Evolutionary conservation across 345 rosid species (phyloP).

Genomic region (Euphorbia pulcherrima): DNA sequence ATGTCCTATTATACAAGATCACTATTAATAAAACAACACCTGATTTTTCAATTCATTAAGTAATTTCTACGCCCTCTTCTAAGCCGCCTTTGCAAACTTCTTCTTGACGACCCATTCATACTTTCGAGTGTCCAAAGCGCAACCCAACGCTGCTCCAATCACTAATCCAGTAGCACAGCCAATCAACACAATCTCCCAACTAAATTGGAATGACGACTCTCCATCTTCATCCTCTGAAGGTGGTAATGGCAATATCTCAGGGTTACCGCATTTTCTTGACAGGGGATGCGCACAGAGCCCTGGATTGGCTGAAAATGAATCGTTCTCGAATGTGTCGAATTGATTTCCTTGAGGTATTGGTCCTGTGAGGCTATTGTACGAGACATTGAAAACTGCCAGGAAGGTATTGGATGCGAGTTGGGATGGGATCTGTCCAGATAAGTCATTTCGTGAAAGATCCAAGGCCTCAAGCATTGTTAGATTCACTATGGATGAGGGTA

Average conservation of each 20-base stretch:
- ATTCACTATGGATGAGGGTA: not conserved
- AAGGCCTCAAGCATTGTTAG: slow-evolving; percentile 9
- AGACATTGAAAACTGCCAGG: no score
- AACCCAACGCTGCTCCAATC: no score
- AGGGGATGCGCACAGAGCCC: not conserved
- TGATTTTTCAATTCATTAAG: no score
- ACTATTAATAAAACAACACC: no score
- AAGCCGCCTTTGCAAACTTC: no score
- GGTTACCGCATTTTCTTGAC: not conserved
- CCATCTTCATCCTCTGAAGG: not conserved
- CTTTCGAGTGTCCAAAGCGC: no score
- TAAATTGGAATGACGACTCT: not conserved
- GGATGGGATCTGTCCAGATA: slow-evolving; percentile 6
- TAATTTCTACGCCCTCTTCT: not conserved
- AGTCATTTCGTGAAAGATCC: not conserved
- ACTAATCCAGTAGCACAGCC: not conserved
- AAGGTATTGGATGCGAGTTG: slow-evolving; percentile 10
- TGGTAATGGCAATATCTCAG: not conserved
- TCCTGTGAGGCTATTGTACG: slow-evolving; percentile 5
- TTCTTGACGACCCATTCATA: no score
- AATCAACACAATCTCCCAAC: not conserved
- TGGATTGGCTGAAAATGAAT: not conserved
- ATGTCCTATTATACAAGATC: no score
- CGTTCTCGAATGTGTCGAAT: not conserved
- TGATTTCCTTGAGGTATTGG: not conserved